Percentiles rank a stretch among this genome's conserved stretches.
phyloP scores from a whole-genome alignment of 1,284 basidiomycete species.

The Cryptococcus jaspeensis region DNA sequence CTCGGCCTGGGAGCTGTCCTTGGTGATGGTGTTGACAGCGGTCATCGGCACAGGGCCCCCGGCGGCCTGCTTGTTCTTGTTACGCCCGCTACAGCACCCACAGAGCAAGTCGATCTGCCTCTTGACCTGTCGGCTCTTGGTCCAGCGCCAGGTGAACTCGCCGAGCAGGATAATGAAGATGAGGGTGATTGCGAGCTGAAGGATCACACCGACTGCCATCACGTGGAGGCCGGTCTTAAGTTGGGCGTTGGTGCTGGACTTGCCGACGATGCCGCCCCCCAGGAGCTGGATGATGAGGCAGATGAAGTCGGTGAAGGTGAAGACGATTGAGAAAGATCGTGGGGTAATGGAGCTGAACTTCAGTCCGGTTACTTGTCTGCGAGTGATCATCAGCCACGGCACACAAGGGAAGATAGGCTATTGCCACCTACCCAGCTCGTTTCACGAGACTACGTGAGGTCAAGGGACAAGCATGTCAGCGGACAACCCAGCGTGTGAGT shows the following conservation, averaged over 20 bases:
- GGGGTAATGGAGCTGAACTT: slow-evolving; percentile 11
- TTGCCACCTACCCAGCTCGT: no score
- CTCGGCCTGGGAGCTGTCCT: no score
- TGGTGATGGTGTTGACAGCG: not conserved
- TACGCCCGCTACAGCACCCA: not conserved
- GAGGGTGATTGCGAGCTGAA: slow-evolving; percentile 3
- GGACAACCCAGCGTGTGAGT: no score
- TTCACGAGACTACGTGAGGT: no score
- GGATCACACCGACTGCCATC: slow-evolving; percentile 10
- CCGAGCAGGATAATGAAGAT: no score
- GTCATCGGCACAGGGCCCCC: slow-evolving; percentile 4
- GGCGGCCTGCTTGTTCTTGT: slow-evolving; percentile 6
- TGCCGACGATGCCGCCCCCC: slow-evolving; percentile 9
- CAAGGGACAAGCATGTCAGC: no score
- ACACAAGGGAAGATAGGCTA: no score
- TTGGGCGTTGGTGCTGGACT: not conserved
- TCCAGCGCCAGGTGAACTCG: slow-evolving; percentile 4
- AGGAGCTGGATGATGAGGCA: slow-evolving; percentile 10
- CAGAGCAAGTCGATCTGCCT: not conserved
- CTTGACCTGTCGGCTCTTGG: no score
- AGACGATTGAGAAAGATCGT: slow-evolving; percentile 7
- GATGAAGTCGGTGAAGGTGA: slow-evolving; percentile 10
- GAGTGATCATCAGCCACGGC: no score
- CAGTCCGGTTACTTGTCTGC: no score
- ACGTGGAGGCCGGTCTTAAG: slow-evolving; percentile 7